These are phyloP conservation scores for Colletotrichum eremochloae DNA, from an alignment of 2,329 filamentous ascomycete genomes.

Conservation along the genomic window DNA sequence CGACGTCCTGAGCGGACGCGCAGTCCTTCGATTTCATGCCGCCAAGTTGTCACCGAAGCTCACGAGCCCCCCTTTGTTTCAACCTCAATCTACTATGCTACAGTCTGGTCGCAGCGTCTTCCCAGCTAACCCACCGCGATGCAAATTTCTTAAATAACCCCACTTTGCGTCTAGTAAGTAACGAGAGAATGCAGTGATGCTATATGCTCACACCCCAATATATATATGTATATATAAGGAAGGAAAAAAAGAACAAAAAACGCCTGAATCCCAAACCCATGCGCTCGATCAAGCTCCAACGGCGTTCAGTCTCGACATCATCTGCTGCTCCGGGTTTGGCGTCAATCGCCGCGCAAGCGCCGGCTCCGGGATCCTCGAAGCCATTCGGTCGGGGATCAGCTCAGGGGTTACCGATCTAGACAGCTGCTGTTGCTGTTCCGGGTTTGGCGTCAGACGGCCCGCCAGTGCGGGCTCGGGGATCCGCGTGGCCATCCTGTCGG, in stretches of 20 bases:
- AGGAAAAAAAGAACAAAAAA: background rate
- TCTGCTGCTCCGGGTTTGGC: conserved; percentile 62
- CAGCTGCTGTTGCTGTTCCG: conserved; percentile 56
- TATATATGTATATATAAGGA: background rate
- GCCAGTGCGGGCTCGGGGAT: conserved; percentile 63
- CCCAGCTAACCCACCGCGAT: background rate
- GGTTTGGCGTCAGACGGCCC: conserved; percentile 61
- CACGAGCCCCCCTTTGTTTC: conserved; percentile 14
- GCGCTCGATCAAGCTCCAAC: conserved; percentile 44
- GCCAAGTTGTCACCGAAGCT: background rate
- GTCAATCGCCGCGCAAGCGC: conserved; percentile 59
- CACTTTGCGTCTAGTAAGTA: conserved; percentile 23
- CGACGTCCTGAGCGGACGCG: background rate
- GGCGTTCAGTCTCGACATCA: conserved; percentile 47
- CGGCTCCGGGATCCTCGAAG: conserved; percentile 59
- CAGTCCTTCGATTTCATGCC: background rate
- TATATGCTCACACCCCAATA: background rate
- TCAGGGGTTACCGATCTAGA: conserved; percentile 64
- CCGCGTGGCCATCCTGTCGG: conserved; percentile 56
- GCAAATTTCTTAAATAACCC: background rate
- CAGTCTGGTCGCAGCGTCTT: conserved; percentile 9
- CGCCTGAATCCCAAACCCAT: no score
- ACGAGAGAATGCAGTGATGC: background rate
- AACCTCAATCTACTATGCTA: conserved; percentile 25
- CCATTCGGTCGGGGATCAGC: conserved; percentile 64